These are phyloP conservation scores for Lunularia cruciata DNA, from an alignment of 225 moss, liverwort and hornwort species.

Conservation along the genomic window DNA sequence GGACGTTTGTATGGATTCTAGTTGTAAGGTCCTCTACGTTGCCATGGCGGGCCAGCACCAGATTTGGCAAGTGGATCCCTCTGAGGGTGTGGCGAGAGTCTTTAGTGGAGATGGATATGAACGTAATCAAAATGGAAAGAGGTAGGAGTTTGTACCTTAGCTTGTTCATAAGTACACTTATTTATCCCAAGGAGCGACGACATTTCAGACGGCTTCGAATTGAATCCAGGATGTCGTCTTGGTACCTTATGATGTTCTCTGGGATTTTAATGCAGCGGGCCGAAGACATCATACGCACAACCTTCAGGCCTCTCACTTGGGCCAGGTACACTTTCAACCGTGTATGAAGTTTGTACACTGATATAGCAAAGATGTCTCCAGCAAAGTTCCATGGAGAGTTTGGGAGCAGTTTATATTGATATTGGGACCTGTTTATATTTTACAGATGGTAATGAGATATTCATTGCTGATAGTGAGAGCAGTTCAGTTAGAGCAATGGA, in stretches of 20 bases:
- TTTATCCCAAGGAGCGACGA: too few relatives aligned
- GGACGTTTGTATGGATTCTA: conserved; percentile 81
- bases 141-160: conserved; percentile 31
- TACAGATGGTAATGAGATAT: conserved; percentile 63
- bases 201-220: too few relatives aligned
- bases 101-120: conserved; percentile 99
- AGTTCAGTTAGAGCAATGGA: conserved; percentile 85
- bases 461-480: conserved; percentile 94
- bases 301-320: conserved; percentile 91
- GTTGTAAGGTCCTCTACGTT: conserved; percentile 60
- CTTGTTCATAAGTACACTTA: too few relatives aligned
- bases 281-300: conserved; percentile 86
- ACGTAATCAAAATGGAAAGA: conserved; percentile 88
- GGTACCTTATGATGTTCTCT: conserved; percentile 2
- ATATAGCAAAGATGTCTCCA: too few relatives aligned
- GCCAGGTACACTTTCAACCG: conserved; percentile 44
- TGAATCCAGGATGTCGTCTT: neutral
- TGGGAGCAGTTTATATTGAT: too few relatives aligned
- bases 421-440: too few relatives aligned
- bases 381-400: too few relatives aligned
- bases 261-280: conserved; percentile 56
- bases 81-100: conserved; percentile 58
- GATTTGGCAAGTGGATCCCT: conserved; percentile 69
- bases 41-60: conserved; percentile 98
- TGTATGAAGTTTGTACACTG: neutral